Evolutionary conservation across 2,329 filamentous ascomycete genomes (phyloP).

Genomic region (Colletotrichum sp.): DNA sequence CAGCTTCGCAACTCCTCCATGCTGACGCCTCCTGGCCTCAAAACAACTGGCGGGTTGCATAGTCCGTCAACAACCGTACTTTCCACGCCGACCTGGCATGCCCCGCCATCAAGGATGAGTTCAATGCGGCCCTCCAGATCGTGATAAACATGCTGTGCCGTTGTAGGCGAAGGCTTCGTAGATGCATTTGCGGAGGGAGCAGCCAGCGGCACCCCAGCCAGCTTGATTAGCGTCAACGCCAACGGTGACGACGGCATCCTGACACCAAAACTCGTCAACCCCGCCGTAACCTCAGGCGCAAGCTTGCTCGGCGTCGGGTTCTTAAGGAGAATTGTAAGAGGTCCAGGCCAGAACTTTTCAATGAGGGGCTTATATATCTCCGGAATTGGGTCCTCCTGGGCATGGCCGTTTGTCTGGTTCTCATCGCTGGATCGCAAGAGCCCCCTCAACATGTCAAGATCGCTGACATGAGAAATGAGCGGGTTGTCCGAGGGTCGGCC

Average conservation of each 20-base stretch:
- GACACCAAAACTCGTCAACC: slow-evolving; percentile 82
- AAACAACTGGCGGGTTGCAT: slow-evolving; percentile 77
- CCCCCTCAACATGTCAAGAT: slow-evolving; percentile 74
- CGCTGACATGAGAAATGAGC: slow-evolving; percentile 89
- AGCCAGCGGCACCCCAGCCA: slow-evolving; percentile 80
- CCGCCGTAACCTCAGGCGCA: slow-evolving; percentile 91
- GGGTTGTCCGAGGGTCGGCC: slow-evolving; percentile 93
- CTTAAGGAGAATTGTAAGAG: slow-evolving; percentile 87
- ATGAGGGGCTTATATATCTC: slow-evolving; percentile 81
- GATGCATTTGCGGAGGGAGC: slow-evolving; percentile 95
- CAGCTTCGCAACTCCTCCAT: slow-evolving; percentile 78
- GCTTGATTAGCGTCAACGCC: slow-evolving; percentile 85
- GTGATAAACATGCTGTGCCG: slow-evolving; percentile 85
- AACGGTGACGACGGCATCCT: slow-evolving; percentile 87
- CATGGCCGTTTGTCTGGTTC: slow-evolving; percentile 6
- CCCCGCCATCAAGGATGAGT: slow-evolving; percentile 86
- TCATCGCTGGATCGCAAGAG: slow-evolving; percentile 52
- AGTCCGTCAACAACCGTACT: slow-evolving; percentile 96
- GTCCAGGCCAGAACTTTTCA: slow-evolving; percentile 89
- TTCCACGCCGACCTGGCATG: slow-evolving; percentile 89
- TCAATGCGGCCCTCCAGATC: slow-evolving; percentile 85
- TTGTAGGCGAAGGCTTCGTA: slow-evolving; percentile 90
- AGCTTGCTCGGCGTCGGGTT: slow-evolving; percentile 73
- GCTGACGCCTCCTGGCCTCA: slow-evolving; percentile 87
- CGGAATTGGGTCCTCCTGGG: slow-evolving; percentile 59